Evolutionary conservation across 345 rosid species (phyloP).

Genomic region (Syzygium oleosum): DNA sequence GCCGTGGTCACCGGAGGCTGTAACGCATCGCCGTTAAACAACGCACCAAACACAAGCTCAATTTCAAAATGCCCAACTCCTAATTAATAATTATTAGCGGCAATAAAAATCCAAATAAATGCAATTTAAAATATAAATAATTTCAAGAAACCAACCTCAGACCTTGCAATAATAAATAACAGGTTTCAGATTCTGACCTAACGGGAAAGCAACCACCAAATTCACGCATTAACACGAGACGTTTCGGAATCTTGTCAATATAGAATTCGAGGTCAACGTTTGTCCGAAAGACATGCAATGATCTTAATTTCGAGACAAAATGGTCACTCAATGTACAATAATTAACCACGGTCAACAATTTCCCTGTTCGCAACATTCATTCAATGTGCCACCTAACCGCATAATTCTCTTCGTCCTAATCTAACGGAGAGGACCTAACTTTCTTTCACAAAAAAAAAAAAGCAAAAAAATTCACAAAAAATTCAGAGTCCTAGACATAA

Average conservation of each 20-base stretch:
- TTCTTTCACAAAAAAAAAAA: neutral
- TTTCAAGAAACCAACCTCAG: neutral
- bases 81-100: no score
- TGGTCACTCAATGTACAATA: neutral
- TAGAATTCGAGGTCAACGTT: neutral
- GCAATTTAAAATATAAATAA: neutral
- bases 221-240: neutral
- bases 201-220: neutral
- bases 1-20: slow-evolving; percentile 58
- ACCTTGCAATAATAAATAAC: neutral
- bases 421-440: neutral
- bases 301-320: neutral
- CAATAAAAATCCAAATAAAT: neutral
- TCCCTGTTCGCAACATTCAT: neutral
- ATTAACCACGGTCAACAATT: neutral
- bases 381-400: neutral
- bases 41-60: neutral
- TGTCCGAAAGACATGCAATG: neutral
- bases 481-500: neutral
- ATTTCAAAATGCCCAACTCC: neutral
- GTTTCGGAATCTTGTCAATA: neutral
- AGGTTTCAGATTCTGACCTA: neutral
- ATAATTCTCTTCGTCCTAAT: neutral
- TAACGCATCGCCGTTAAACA: neutral
- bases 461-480: neutral